Evolutionary conservation across 345 rosid genomes (phyloP), one percentile per base, ranked within the genome.

Genomic region (Melaleuca quinquenervia): DNA sequence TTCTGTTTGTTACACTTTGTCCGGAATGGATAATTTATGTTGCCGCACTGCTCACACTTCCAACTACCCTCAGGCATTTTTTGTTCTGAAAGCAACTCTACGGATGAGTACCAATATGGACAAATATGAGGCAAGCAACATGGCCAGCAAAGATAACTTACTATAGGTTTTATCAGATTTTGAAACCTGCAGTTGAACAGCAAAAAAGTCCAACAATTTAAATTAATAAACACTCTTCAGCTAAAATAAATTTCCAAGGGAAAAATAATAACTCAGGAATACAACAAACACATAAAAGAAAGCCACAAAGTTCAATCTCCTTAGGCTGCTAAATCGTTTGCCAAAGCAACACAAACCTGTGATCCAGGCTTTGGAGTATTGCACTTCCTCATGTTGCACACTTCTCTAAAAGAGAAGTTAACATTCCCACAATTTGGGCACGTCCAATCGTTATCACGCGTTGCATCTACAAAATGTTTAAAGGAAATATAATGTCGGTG

Each of bases 351-450:
- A 70, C 80, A 70, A 89, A 98, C 99, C 99, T 95, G 98, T 74
- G 98, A 90, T 52, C 96, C 99, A 75, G 99, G 99, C 93, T 94
- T 98, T 70, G 99, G 98, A 18, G 99, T 98, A 88, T 94, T 98
- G 93, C 99, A 98, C 89, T 96, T 97, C 90, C 99, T 92, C 99
- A 97, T 97, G 94, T 97, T 97, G 92, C 99, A 97, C 86, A 96
- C 91, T 84, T 91, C 92, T 92, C 99, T 93, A 83, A 96, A 98
- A 52, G 99, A 98, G 89, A 98, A 98, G 91, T 98, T 98, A 56
- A 98, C 89, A 86, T 98, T 98, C 56, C 99, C 99, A 89, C 99
- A 98, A 87, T 96, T 96, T 8, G 99, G 99, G 89, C 99, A 98
- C 32, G 94, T 89, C 99, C 99, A 98, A 88, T 98, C 99, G 90